phyloP scores from a whole-genome alignment of 768 basidiomycete genomes.

The Lentinula lateritia region DNA sequence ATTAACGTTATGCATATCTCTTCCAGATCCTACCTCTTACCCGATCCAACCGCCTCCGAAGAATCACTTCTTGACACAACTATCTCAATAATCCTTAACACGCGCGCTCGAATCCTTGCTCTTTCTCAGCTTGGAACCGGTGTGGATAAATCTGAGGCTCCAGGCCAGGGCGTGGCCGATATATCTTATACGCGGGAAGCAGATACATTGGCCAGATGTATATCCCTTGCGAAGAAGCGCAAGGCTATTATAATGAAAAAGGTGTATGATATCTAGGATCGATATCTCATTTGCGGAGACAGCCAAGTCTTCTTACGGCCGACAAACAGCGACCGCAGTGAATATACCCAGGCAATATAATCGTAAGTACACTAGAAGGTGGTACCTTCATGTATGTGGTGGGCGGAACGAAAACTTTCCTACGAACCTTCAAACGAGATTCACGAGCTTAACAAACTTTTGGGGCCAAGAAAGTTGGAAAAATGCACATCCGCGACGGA shows the following conservation, averaged over 20 bases:
- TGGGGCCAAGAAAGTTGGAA: neutral
- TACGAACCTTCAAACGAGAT: neutral
- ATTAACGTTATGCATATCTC: neutral
- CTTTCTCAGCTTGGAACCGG: constrained; percentile 53
- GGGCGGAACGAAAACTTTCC: neutral
- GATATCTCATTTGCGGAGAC: neutral
- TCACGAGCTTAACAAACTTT: neutral
- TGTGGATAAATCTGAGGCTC: constrained; percentile 10
- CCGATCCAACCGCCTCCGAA: constrained; percentile 89
- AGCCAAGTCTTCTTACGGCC: neutral
- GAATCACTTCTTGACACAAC: constrained; percentile 76
- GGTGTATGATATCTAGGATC: neutral
- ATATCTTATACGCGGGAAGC: neutral
- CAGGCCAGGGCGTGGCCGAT: constrained; percentile 13
- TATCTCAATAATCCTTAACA: constrained; percentile 57
- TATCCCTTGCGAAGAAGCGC: constrained; percentile 5
- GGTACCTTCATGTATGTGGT: neutral
- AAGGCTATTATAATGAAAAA: neutral
- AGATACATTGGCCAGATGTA: constrained; percentile 2
- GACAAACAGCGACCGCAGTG: neutral
- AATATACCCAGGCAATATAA: neutral
- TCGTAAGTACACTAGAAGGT: neutral
- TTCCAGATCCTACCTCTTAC: constrained; percentile 59
- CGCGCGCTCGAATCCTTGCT: constrained; percentile 39
- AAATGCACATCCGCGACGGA: neutral